phyloP scores from a whole-genome alignment of 495 filamentous ascomycete species.

The Xylaria scruposa region DNA sequence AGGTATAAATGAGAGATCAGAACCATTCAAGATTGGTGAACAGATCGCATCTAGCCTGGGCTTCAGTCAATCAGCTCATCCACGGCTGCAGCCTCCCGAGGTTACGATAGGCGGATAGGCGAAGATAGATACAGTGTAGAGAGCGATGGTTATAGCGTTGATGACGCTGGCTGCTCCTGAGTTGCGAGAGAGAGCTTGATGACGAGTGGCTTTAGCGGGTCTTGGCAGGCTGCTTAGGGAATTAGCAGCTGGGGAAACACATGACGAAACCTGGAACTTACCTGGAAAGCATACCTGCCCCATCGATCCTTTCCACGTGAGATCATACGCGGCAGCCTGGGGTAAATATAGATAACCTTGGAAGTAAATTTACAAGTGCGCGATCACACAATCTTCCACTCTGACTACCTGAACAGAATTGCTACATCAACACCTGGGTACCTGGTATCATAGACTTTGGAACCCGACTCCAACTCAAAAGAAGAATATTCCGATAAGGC shows the following conservation, averaged over 20 bases:
- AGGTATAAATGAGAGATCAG: neutral
- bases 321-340: neutral
- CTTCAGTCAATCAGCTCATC: slow-evolving; percentile 12
- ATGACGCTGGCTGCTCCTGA: slow-evolving; percentile 12
- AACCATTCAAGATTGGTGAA: neutral
- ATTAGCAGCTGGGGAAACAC: slow-evolving; percentile 14
- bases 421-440: too few relatives aligned
- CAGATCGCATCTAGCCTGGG: neutral
- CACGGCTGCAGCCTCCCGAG: slow-evolving; percentile 9
- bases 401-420: neutral
- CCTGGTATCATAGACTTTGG: neutral
- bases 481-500: neutral
- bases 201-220: neutral
- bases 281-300: slow-evolving; percentile 11
- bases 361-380: neutral
- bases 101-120: neutral
- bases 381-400: neutral
- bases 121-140: neutral
- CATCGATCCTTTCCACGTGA: slow-evolving; percentile 1
- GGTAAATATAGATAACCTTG: neutral
- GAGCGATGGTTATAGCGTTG: neutral
- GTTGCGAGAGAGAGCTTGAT: slow-evolving; percentile 2
- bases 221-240: slow-evolving; percentile 6
- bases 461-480: neutral
- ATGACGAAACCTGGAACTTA: slow-evolving; percentile 19